Evolutionary conservation across 2,329 filamentous ascomycete species (phyloP), one percentile per base, ranked within the genome.

Genomic region (Cladosporium phlei): DNA sequence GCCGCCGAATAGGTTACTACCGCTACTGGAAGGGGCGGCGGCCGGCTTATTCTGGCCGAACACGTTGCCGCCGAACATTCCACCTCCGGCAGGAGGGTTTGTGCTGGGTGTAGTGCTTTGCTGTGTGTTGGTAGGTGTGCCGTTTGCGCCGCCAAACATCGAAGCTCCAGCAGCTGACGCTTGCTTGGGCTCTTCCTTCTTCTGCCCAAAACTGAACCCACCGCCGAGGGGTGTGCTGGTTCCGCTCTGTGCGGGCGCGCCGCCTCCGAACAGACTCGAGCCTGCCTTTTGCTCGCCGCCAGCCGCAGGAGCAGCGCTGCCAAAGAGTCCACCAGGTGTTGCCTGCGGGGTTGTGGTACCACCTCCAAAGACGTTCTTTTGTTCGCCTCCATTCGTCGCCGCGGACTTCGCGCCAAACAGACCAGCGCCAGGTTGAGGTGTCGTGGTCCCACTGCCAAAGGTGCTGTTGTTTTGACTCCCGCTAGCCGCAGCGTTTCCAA

Each of bases 401-500:
- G 48, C 45, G 11, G 55, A 49, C 47, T 55, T 56, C 20, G 48
- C 39, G 16, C 53, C 50, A 17, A 52, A 52, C 20, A 52, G 27
- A 22, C 35, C 43, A 16, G 47, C 48, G 8, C 43, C 37, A 19
- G 37, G 22, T 5, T 38, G 20, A 12, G 27, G 34, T 3, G 44
- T 29, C 35, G 38, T 30, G 17, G 44, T 44, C n/a, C 44, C 19
- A 30, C 32, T 30, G 19, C 22, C 27, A 22, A 43, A 43, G 7
- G 25, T 10, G 22, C 20, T 35, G 28, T n/a, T 32, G 25, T 39
- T 32, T 30, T 38, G 28, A 12, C 34, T 20, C 21, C 27, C 25
- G 12, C 47, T 37, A 11, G 28, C 32, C 2, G 44, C 44, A n/a
- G 35, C 38, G 56, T 65, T 69, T 46, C 70, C 69, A 58, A 73